Evolutionary conservation across 2,329 filamentous ascomycete species (phyloP).

Genomic region (Immersiporthe knoxdaviesiana): DNA sequence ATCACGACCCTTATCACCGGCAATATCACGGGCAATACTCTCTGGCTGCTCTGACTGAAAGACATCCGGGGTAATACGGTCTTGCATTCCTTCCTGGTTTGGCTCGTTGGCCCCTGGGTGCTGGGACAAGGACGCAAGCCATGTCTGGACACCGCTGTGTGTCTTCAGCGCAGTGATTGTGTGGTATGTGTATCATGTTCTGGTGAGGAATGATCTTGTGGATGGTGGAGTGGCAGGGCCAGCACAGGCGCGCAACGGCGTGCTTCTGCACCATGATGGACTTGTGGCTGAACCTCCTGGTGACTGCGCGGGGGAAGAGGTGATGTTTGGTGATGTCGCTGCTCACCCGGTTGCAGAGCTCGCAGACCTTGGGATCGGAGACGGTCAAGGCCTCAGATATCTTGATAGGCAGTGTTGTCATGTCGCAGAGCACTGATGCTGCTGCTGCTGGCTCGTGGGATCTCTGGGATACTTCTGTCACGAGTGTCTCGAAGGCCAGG

Average conservation of each 20-base stretch:
- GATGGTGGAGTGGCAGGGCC: background rate
- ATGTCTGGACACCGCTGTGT: background rate
- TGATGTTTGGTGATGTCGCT: background rate
- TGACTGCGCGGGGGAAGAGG: background rate
- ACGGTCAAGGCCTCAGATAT: background rate
- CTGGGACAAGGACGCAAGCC: background rate
- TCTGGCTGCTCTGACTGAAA: background rate
- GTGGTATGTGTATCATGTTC: background rate
- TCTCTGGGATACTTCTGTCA: background rate
- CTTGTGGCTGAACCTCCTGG: background rate
- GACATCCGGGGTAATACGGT: background rate
- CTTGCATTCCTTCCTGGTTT: background rate
- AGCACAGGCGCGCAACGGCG: background rate
- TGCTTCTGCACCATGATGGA: background rate
- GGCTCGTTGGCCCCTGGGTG: background rate
- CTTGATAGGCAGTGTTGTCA: background rate
- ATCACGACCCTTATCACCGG: too few species aligned
- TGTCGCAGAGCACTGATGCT: background rate
- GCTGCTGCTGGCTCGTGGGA: background rate
- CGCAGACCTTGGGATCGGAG: background rate
- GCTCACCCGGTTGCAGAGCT: constrained; percentile 1
- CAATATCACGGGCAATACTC: background rate
- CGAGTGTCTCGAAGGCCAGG: background rate
- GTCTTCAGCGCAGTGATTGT: background rate
- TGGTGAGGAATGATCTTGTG: background rate